Base-by-base conservation (phyloP, 2,329 filamentous ascomycete genomes). In the Cladophialophora bantiana region DNA sequence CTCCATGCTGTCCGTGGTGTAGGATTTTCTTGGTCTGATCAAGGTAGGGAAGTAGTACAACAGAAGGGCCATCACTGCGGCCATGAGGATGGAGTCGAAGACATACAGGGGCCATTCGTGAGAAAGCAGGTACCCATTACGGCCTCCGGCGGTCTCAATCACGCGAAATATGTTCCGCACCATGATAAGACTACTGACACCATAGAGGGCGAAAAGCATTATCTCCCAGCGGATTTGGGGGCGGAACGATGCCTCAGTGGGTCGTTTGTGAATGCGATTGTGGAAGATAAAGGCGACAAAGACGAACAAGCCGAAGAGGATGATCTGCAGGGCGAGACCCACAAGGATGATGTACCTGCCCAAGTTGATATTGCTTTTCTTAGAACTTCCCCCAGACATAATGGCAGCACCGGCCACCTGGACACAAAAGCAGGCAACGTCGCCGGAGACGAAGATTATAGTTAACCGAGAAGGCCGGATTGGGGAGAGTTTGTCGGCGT, bases 271-370 rank as follows among this genome's bases (percentile, higher is more conserved):
- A 15, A 85, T 78, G 2, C 83, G 77, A 1, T 69, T 58, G 68
- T 88, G 82, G 75, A 88, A 87, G 0, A 84, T 65, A 2, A 80
- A 70, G 0, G 84, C 80, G 1, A 82, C 81, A 3, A 82, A 62
- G 42, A 85, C 75, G 71, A 89, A 90, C 45, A 88, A 75, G 31
- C 79, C 80, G 68, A 89, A 88, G 65, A 85, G 81, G 54, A 85
- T 50, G 20, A 89, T 79, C 72, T 90, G 87, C 13, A 88, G 74
- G 36, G 84, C 74, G 1, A 90, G 76, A 1, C 87, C 87, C 1
- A 71, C 83, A 5, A 88, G 75, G 18, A 89, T 82, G 38, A 72
- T 68, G 20, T 69, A 62, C 18, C 67, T 40, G 15, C 64, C 60
- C 5, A 42, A 9, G 6, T 70, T 50, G 18, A 70, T 48, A 10